Base-by-base conservation (phyloP, 2,329 filamentous ascomycete species). In the Sclerotinia minor region DNA sequence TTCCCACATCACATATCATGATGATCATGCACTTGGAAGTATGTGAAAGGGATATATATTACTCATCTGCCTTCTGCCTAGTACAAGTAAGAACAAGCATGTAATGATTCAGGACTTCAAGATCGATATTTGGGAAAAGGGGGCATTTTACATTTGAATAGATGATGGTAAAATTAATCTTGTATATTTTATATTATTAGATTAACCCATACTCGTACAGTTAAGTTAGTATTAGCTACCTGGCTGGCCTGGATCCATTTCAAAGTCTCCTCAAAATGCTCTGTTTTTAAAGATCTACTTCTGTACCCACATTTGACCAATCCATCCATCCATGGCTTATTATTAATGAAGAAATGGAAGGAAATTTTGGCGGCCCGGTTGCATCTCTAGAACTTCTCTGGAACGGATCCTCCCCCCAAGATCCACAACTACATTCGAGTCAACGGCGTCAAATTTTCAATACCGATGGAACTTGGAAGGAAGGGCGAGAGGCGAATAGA, bases 341-440 rank as follows among this genome's bases (percentile, higher is more conserved):
- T 47, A n/a, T 29, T 47, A n/a, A 60, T 35, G 4, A 17, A 60
- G 57, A 29, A 47, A 32, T 57, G 26, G n/a, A 60, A 60, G 50
- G 57, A 47, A 47, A 19, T 32, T 60, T 47, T 32, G 57, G 57
- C 57, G 57, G 57, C 44, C 57, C 38, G 38, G 41, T 47, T 11
- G 57, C 41, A 44, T 60, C 57, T 60, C 41, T 47, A 60, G 57
- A 60, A 47, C 57, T 60, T 60, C 41, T 45, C 44, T 44, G 57
- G 44, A 60, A 60, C 41, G 41, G 41, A 47, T 44, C 26, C n/a
- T n/a, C n/a, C 57, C 35, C 35, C 41, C 9, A 8, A 59, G 57
- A 26, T 45, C 57, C 57, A 60, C 57, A 38, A 41, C 15, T 47
- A 47, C n/a, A 44, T 60, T 60, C 21, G 32, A 32, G 57, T 60